Base-by-base conservation (phyloP, 2,329 filamentous ascomycete genomes). In the Hypoxylon sp. region DNA sequence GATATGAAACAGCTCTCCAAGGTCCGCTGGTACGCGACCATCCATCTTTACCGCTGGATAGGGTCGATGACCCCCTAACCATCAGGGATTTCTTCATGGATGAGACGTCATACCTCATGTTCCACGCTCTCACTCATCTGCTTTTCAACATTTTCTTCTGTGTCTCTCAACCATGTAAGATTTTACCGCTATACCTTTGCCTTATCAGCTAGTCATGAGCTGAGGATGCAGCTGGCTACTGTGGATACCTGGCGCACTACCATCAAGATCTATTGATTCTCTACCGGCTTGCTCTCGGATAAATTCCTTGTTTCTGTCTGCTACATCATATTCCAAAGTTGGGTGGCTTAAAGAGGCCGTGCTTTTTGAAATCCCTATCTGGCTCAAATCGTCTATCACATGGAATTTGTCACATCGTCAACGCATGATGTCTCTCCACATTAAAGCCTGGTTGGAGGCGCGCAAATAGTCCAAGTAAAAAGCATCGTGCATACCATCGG, bases 21-120 rank as follows among this genome's bases (percentile, higher is more conserved):
- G 24, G 26, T 59, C 59, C 19, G 47, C 57, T 35, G 35, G 35
- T 63, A 42, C 19, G 29, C 37, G 35, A 52, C 33, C 52, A 39
- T 64, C 46, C 48, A 53, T 44, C 35, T 53, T n/a, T 64, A 63
- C 52, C 42, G 60, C 56, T 52, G 6, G 42, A 48, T 51, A 47
- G 59, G 59, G 51, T 63, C 61, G 60, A 69, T 70, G 61, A 64
- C 64, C 35, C 44, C 60, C 10, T 37, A 59, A 53, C 29, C 57
- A 44, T 22, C 52, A 56, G 39, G 39, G 60, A 51, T 31, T 51
- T 50, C 65, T 54, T 35, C 29, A 31, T 62, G 42, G 46, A 65
- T 55, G 63, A 68, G 70, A 72, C 70, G 67, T 68, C 70, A 70
- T 70, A 54, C 63, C 53, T 68, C 63, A 68, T 51, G 56, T 68